phyloP scores from a whole-genome alignment of 768 basidiomycete species.

The Lepiota brunneoincarnata region DNA sequence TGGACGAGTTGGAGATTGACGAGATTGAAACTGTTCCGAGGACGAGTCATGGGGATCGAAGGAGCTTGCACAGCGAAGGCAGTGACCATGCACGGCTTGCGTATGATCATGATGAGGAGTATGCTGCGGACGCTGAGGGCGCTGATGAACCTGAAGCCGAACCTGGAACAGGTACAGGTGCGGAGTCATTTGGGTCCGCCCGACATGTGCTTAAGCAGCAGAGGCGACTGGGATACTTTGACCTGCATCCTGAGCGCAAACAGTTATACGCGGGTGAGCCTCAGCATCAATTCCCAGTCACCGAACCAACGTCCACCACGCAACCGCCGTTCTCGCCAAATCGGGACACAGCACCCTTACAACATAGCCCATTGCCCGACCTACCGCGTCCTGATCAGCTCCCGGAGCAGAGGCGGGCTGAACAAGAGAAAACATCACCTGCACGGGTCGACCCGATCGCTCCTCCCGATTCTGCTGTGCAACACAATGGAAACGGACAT shows the following conservation, averaged over 20 bases:
- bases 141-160: conserved; percentile 10
- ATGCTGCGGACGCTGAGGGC: conserved; percentile 6
- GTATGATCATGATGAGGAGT: conserved; percentile 25
- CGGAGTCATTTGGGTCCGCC: conserved; percentile 22
- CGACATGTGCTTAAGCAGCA: conserved; percentile 33
- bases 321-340: too few species aligned
- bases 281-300: too few species aligned
- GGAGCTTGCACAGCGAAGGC: conserved; percentile 24
- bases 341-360: too few species aligned
- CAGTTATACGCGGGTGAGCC: conserved; percentile 25
- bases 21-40: conserved; percentile 27
- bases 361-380: not conserved
- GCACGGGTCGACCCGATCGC: conserved; percentile 1
- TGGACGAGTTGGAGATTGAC: conserved; percentile 47
- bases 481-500: not conserved
- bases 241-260: conserved; percentile 72
- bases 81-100: conserved; percentile 23
- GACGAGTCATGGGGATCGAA: conserved; percentile 21
- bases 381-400: not conserved
- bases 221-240: conserved; percentile 68
- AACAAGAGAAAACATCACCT: not conserved
- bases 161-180: conserved; percentile 3
- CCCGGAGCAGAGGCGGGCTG: not conserved
- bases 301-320: too few species aligned
- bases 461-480: conserved; percentile 15